These are phyloP conservation scores for Fusarium xyrophilum DNA, from an alignment of 2,329 filamentous ascomycete species.

Conservation along the genomic window DNA sequence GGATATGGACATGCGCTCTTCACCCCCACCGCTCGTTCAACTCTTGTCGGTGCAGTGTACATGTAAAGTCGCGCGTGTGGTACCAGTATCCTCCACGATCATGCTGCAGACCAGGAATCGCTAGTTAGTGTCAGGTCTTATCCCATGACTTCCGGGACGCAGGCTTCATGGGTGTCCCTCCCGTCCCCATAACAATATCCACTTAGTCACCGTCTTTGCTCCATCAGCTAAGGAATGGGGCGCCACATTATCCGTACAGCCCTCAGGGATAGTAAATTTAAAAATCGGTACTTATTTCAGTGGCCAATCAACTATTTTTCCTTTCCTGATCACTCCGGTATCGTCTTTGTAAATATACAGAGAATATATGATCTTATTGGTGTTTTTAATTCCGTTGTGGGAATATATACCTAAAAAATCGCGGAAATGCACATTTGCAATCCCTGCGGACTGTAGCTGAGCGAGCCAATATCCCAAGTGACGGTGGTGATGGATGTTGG, in stretches of 20 bases:
- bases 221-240: conserved; percentile 24
- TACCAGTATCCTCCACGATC: neutral
- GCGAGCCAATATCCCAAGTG: conserved; percentile 11
- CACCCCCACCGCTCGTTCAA: conserved; percentile 21
- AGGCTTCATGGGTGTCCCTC: conserved; percentile 24
- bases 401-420: no score
- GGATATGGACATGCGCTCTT: conserved; percentile 13
- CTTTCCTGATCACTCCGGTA: no score
- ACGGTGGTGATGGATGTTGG: conserved; percentile 8
- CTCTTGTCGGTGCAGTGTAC: conserved; percentile 15
- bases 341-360: no score
- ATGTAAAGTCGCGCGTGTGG: conserved; percentile 25
- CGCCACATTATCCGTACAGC: conserved; percentile 3
- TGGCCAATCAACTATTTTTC: no score
- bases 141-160: conserved; percentile 10
- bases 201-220: conserved; percentile 28
- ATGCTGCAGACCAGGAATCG: conserved; percentile 12
- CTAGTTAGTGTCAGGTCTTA: conserved; percentile 19
- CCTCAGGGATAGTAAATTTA: no score
- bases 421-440: no score
- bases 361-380: no score
- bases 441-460: no score
- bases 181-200: conserved; percentile 26
- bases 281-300: no score
- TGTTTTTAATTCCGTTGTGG: no score